A percentile compares a stretch with the other conserved stretches of the same genome.
Evolutionary conservation across 805 yeast genomes (phyloP).

Genomic region (Ogataea parapolymorpha): DNA sequence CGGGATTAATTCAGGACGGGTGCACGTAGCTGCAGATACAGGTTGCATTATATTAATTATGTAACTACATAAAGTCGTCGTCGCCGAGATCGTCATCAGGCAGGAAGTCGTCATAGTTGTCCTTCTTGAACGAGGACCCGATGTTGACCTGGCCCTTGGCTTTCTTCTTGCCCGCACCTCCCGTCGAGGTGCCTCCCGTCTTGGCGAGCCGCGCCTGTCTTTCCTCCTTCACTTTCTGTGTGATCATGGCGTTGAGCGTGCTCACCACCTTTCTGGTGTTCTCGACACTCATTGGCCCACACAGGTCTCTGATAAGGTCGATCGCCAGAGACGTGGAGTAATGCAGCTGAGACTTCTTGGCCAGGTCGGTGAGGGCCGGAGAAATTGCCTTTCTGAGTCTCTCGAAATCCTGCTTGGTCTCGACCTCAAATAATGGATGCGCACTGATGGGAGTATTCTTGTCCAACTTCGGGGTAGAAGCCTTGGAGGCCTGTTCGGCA

Average conservation of each 20-base stretch:
- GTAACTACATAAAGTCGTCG: slow-evolving; percentile 72
- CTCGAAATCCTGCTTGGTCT: slow-evolving; percentile 74
- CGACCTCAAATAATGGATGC: slow-evolving; percentile 84
- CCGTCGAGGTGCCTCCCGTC: slow-evolving; percentile 81
- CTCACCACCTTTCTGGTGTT: slow-evolving; percentile 81
- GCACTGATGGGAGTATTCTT: slow-evolving; percentile 63
- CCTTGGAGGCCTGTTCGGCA: slow-evolving; percentile 46
- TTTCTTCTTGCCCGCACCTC: slow-evolving; percentile 95
- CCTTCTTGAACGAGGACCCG: slow-evolving; percentile 59
- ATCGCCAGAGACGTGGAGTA: slow-evolving; percentile 76
- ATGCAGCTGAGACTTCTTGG: slow-evolving; percentile 59
- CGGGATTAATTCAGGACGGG: not conserved
- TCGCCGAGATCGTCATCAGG: slow-evolving; percentile 61
- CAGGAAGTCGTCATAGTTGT: slow-evolving; percentile 50
- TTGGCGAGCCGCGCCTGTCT: slow-evolving; percentile 81
- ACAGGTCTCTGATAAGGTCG: slow-evolving; percentile 80
- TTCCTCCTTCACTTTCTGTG: slow-evolving; percentile 86
- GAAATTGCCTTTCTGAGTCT: slow-evolving; percentile 71
- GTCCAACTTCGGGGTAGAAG: slow-evolving; percentile 39
- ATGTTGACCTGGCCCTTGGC: slow-evolving; percentile 77
- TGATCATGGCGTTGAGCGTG: slow-evolving; percentile 74
- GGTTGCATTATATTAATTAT: not conserved
- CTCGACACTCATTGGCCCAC: slow-evolving; percentile 78
- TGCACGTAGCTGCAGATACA: not conserved
- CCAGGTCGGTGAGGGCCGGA: slow-evolving; percentile 56